Evolutionary conservation across 169 alveolate genomes (phyloP).

Genomic region (Plasmodium blacklocki): DNA sequence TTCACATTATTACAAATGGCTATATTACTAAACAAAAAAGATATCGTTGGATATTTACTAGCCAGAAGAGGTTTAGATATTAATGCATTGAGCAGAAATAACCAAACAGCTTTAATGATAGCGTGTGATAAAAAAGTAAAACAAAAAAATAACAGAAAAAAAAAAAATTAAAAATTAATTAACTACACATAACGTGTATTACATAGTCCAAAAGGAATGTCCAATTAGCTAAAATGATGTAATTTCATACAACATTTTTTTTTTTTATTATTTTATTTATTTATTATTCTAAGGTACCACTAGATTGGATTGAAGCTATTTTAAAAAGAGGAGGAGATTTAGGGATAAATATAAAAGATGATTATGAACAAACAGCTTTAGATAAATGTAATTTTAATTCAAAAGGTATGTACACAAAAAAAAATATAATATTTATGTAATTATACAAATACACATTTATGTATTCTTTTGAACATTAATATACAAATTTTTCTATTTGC

Average conservation of each 20-base stretch:
- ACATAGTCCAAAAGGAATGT: background rate
- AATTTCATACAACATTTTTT: no score
- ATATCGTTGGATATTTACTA: constrained; percentile 60
- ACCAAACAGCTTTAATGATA: constrained; percentile 75
- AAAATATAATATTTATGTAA: background rate
- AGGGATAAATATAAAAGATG: constrained; percentile 69
- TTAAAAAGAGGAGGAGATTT: constrained; percentile 73
- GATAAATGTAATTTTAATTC: constrained; percentile 63
- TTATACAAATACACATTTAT: constrained; percentile 7
- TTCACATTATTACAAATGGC: constrained; percentile 73
- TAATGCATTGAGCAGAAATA: constrained; percentile 66
- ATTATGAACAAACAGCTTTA: constrained; percentile 63
- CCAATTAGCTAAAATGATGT: no score
- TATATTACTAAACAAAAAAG: constrained; percentile 50
- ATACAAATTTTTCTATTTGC: constrained; percentile 1
- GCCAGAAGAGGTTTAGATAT: constrained; percentile 74
- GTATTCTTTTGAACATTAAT: background rate
- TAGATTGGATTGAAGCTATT: constrained; percentile 75
- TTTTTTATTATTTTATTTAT: background rate
- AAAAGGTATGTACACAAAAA: constrained; percentile 26
- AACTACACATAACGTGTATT: background rate
- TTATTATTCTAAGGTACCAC: constrained; percentile 39
- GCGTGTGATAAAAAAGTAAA: constrained; percentile 67
- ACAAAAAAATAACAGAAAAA: background rate
- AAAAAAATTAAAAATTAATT: background rate